Base-by-base conservation (phyloP, 768 basidiomycete species). In the Leucocoprinus sp. region DNA sequence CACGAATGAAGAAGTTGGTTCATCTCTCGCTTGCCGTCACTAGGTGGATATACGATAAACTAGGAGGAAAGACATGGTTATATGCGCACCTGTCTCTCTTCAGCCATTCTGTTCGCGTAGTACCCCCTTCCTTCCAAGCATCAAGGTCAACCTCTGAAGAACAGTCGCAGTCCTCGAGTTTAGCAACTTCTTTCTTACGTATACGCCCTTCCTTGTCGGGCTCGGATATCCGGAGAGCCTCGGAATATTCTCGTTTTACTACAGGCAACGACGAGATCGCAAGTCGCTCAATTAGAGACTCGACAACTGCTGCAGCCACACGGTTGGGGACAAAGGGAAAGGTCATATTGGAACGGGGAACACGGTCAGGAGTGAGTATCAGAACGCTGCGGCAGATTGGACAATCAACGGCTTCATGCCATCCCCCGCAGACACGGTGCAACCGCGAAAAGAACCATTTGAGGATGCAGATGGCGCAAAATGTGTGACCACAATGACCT, bases 391-490 rank as follows among this genome's bases (percentile, higher is more conserved):
- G 78, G 60, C 82, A 84, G 48, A 82, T 69, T 27, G 82, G 82
- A 59, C 80, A 84, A 52, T 79, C 75, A 34, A 83, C 77, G 9
- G 71, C 57, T 54, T 80, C 75, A 50, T 82, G 82, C 82, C 82
- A 85, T 24, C 66, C 64, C 22, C 80, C 80, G 55, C 83, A 84
- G 0, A 64, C 66, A 37, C 64, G 65, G 60, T 84, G 81, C 22
- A 83, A 61, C 38, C 75, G 74, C 54, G 80, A 78, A 65, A 82
- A 83, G 61, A 77, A 76, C 77, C 80, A 81, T 55, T 75, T 76
- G 23, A 84, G 59, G 50, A 81, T 78, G 60, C 80, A 83, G 38
- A 77, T 62, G 23, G 76, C 74, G 56, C 80, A 84, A 55, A 80
- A 84, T 3, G 80, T 74, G 55, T 85, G 83, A 8, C 83, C 82